Evolutionary conservation across 164 flowering plant species (phyloP), one percentile per base, ranked within the genome.

Genomic region (Magnolia sinica): DNA sequence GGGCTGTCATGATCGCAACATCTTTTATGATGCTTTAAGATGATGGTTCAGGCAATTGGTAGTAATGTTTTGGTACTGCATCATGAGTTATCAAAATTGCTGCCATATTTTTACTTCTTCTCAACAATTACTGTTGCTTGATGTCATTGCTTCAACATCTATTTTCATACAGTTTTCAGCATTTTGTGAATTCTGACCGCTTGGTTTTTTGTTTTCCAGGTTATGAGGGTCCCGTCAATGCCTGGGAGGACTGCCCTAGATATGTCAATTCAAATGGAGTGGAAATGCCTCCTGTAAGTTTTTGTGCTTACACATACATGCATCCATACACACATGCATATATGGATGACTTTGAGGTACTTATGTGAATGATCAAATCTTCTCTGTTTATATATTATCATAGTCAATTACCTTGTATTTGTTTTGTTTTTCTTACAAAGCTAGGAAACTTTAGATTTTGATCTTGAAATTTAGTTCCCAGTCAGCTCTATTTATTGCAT

Each of bases 181-280:
- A 14, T 14, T 55, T 8, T 70, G 9, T 16, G 14, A 37, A 27
- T 18, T 50, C 23, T 69, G 18, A 72, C 50, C 8, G 4, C 4
- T 18, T 61, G 37, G 55, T 5, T n/a, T 55, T 76, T 72, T 64
- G 66, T 8, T 77, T 22, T 79, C 74, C 68, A 90, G 95, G 87
- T 50, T 92, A 88, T 81, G 91, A 90, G 73, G 91, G 87, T 52
- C 50, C 88, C 23, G 81, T 77, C 8, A 85, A 75, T 76, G 92
- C 86, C n/a, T 92, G 94, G 92, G 89, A 86, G 14, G 92, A 88
- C 1, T 86, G 83, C 66, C 59, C 86, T 14, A 87, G 90, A 86
- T 91, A 81, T 70, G 29, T 80, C 27, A 85, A 80, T 81, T 80
- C 86, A 11, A 91, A 92, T 61, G 94, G 88, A 76, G 87, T 90